Evolutionary conservation across 2,329 filamentous ascomycete genomes (phyloP), one percentile per base, ranked within the genome.

Genomic region (Talaromyces pinophilus): DNA sequence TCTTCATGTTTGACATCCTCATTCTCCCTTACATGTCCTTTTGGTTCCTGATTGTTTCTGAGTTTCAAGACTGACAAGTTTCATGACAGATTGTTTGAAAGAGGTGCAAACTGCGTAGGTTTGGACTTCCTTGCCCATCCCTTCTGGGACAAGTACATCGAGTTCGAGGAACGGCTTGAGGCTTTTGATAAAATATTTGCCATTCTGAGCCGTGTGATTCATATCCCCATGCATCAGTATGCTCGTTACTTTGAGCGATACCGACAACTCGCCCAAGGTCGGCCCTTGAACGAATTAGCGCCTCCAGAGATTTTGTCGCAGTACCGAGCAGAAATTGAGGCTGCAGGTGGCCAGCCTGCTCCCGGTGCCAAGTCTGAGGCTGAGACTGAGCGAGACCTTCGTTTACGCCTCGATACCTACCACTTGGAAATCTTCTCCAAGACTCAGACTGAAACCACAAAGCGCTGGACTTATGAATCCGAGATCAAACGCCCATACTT

Each of bases 101-200:
- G 95, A 71, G 95, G 91, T 69, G 91, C 92, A 33, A 86, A 86
- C 35, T 90, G 87, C 72, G 93, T 97, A 48, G 95, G 95, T 17
- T 85, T 98, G 19, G 95, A 99, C 79, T 99, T 97, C 76, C 85
- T 97, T 35, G 90, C 93, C 1, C 93, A 97, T 76, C 93, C 93
- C 0, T 97, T 99, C 81, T 99, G 95, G 95, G 95, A 99, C 79
- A 98, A 97, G 80, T 99, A 97, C 75, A 88, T 99, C 70, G 95
- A 98, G 76, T 98, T 96, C 74, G 95, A 98, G 77, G 93, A 97
- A 77, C 90, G 93, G 1, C 84, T 94, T 68, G 93, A 97, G 73
- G 88, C 90, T 0, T 87, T 90, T 15, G 92, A 96, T 69, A 92
- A 88, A 73, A 92, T 97, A 64, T 96, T 96, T 72, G 88, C 87